Conservation (phyloP, 2,329 filamentous ascomycete genomes). For the Blumeriella jaapii region DNA sequence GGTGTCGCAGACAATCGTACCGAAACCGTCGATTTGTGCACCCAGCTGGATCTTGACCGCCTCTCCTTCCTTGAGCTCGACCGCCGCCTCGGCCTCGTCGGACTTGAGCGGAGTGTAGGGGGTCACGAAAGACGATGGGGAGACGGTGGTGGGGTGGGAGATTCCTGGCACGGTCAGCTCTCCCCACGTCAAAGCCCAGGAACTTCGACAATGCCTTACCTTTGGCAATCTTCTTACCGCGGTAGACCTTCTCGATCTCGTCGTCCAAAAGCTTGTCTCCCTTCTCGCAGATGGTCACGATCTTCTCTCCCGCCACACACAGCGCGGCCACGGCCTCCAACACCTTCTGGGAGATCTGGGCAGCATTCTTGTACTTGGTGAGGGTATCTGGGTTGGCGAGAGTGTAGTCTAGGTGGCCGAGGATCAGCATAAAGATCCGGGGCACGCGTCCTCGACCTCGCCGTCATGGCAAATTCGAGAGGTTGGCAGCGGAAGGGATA, state of each 20-base stretch:
- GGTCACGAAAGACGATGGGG: slow-evolving; percentile 86
- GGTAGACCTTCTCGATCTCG: slow-evolving; percentile 91
- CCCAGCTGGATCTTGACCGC: slow-evolving; percentile 97
- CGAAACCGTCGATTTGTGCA: slow-evolving; percentile 95
- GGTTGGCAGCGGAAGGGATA: slow-evolving; percentile 13
- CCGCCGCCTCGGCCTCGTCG: slow-evolving; percentile 73
- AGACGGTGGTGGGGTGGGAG: slow-evolving; percentile 88
- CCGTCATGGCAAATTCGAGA: slow-evolving; percentile 1
- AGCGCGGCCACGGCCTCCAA: slow-evolving; percentile 69
- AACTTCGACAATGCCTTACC: slow-evolving; percentile 38
- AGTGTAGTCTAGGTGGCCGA: slow-evolving; percentile 55
- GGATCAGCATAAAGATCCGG: slow-evolving; percentile 8
- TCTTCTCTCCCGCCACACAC: slow-evolving; percentile 77
- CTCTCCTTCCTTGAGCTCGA: slow-evolving; percentile 73
- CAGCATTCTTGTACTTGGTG: slow-evolving; percentile 98
- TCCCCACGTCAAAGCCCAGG: too few species aligned
- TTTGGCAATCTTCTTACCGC: slow-evolving; percentile 94
- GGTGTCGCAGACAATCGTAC: slow-evolving; percentile 91
- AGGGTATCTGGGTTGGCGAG: slow-evolving; percentile 88
- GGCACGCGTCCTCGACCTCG: slow-evolving; percentile 4
- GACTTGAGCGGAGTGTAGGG: slow-evolving; percentile 88
- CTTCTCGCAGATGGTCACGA: slow-evolving; percentile 87
- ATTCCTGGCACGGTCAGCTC: slow-evolving; percentile 47
- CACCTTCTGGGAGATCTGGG: slow-evolving; percentile 89
- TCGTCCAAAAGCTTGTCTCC: slow-evolving; percentile 92